phyloP scores from a whole-genome alignment of 2,329 filamentous ascomycete species.

The Clonostachys byssicola region DNA sequence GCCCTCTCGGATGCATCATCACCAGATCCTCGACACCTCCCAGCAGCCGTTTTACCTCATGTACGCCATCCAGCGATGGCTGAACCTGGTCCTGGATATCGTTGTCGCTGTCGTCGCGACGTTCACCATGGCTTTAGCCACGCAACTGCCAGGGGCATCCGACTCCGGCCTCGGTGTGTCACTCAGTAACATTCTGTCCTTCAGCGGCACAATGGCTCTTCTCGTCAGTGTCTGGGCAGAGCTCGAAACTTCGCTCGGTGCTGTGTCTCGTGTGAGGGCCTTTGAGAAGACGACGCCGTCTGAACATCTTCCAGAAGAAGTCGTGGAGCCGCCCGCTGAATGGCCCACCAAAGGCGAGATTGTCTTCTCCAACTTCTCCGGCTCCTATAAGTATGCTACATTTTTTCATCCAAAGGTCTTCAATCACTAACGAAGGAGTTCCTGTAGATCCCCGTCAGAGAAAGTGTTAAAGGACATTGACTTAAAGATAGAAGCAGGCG shows the following conservation, averaged over 20 bases:
- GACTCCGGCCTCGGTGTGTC: conserved; percentile 21
- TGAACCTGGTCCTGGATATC: conserved; percentile 41
- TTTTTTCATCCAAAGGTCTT: not conserved
- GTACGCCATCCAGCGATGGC: conserved; percentile 43
- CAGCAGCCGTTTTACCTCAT: conserved; percentile 46
- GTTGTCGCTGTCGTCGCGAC: conserved; percentile 40
- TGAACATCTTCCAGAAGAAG: conserved; percentile 9
- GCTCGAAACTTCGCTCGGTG: conserved; percentile 21
- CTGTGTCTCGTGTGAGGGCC: conserved; percentile 13
- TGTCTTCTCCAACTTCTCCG: conserved; percentile 15
- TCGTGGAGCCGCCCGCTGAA: conserved; percentile 4
- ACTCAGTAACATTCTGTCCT: conserved; percentile 16
- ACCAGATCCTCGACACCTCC: conserved; percentile 31
- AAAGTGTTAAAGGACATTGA: conserved; percentile 10
- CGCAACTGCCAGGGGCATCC: conserved; percentile 14
- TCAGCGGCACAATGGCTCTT: conserved; percentile 10
- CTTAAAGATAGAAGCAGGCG: conserved; percentile 15
- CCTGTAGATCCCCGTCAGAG: conserved; percentile 12
- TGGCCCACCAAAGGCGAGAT: conserved; percentile 20
- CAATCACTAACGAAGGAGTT: not conserved
- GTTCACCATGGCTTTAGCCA: conserved; percentile 37
- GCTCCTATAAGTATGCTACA: conserved; percentile 14
- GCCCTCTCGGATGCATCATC: conserved; percentile 20
- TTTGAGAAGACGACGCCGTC: conserved; percentile 12
- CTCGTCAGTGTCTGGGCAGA: conserved; percentile 20